Evolutionary conservation across 805 yeast species (phyloP).

Genomic region (Metschnikowia kofuensis): DNA sequence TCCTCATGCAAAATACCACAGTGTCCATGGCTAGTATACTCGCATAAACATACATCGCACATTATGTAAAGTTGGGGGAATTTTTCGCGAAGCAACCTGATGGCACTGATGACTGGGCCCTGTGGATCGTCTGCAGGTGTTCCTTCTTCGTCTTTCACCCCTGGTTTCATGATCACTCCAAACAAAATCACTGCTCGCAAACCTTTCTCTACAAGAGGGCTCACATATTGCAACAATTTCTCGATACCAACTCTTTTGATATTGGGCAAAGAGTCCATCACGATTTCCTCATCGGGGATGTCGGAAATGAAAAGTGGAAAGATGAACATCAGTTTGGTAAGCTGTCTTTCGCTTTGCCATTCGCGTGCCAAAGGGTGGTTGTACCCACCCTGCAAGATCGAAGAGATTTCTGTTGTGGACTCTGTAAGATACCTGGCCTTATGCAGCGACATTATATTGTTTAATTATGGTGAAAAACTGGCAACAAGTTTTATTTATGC

Average conservation of each 20-base stretch:
- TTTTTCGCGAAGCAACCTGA: slow-evolving; percentile 55
- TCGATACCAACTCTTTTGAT: slow-evolving; percentile 86
- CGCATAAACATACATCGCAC: slow-evolving; percentile 96
- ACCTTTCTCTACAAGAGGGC: slow-evolving; percentile 72
- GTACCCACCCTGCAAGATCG: slow-evolving; percentile 90
- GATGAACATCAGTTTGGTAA: slow-evolving; percentile 84
- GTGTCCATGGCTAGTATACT: slow-evolving; percentile 96
- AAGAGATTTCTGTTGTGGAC: slow-evolving; percentile 59
- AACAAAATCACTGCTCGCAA: slow-evolving; percentile 81
- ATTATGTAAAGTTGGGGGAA: slow-evolving; percentile 85
- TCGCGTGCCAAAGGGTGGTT: slow-evolving; percentile 83
- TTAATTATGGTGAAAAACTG: too few species aligned
- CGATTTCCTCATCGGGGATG: slow-evolving; percentile 71
- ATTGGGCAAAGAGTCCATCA: slow-evolving; percentile 78
- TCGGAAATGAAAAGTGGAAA: slow-evolving; percentile 89
- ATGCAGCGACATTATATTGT: slow-evolving; percentile 59
- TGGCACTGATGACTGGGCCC: slow-evolving; percentile 88
- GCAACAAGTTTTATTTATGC: too few species aligned
- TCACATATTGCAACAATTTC: slow-evolving; percentile 70
- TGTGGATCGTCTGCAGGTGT: slow-evolving; percentile 93
- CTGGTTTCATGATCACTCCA: slow-evolving; percentile 81
- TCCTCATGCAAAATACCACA: slow-evolving; percentile 90
- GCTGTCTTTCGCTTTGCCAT: slow-evolving; percentile 88
- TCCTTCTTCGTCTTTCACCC: slow-evolving; percentile 76
- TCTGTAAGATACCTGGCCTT: slow-evolving; percentile 66